phyloP scores from a whole-genome alignment of 2,329 filamentous ascomycete genomes.

The Sporothrix pseudoabietina region DNA sequence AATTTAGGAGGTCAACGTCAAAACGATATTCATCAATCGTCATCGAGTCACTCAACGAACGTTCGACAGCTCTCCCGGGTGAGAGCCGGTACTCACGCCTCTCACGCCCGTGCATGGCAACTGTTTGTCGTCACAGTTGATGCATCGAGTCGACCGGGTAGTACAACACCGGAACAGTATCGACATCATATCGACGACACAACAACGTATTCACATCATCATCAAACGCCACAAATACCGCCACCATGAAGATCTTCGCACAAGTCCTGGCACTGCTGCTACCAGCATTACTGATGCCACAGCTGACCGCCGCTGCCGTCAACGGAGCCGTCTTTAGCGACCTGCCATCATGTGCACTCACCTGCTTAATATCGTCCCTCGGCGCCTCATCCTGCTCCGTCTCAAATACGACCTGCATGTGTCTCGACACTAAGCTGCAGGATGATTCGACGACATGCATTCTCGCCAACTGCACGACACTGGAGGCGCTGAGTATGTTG shows the following conservation, averaged over 20 bases:
- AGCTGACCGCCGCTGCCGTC: constrained; percentile 15
- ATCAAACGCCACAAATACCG: neutral
- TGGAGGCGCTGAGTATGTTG: constrained; percentile 28
- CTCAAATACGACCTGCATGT: constrained; percentile 29
- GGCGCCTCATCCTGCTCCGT: constrained; percentile 10
- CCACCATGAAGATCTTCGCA: constrained; percentile 22
- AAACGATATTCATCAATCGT: neutral
- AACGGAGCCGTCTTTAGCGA: constrained; percentile 20
- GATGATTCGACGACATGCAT: constrained; percentile 16
- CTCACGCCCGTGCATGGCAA: neutral
- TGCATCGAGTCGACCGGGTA: neutral
- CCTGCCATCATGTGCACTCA: constrained; percentile 26
- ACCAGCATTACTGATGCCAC: constrained; percentile 21
- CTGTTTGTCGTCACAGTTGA: too few species aligned
- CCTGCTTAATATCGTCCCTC: constrained; percentile 10
- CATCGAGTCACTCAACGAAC: neutral
- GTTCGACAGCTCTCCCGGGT: neutral
- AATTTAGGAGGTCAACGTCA: neutral
- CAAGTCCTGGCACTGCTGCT: constrained; percentile 21
- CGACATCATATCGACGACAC: neutral
- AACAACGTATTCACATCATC: neutral
- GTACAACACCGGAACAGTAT: neutral
- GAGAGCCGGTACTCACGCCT: constrained; percentile 12
- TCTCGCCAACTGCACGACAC: constrained; percentile 21
- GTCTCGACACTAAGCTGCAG: constrained; percentile 21